Conservation (phyloP, 2,329 filamentous ascomycete genomes). For the Paraphoma sp. region DNA sequence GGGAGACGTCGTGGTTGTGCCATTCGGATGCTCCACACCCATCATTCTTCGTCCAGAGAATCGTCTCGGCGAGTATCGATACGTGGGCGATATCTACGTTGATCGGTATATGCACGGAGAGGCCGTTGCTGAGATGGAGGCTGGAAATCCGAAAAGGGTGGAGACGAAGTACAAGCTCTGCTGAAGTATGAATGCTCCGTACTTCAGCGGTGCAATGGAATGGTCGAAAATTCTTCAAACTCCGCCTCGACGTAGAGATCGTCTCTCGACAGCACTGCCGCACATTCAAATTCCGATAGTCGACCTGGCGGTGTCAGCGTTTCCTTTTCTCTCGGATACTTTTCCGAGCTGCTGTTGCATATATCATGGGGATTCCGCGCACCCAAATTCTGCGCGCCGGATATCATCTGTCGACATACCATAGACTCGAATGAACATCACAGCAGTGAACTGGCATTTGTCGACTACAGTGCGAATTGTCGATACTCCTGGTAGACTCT, state of each 20-base stretch:
- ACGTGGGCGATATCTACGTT: constrained; percentile 46
- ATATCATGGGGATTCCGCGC: not conserved
- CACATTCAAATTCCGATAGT: not conserved
- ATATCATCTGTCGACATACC: not conserved
- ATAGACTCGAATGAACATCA: not conserved
- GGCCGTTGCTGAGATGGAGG: constrained; percentile 26
- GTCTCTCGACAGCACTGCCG: not conserved
- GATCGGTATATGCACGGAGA: constrained; percentile 46
- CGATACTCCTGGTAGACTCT: not conserved
- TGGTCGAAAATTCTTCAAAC: no score
- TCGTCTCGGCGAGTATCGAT: constrained; percentile 28
- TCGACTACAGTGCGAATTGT: no score
- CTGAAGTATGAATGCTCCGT: not conserved
- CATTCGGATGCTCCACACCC: constrained; percentile 46
- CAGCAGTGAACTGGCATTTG: not conserved
- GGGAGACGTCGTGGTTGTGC: constrained; percentile 43
- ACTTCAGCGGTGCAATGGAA: no score
- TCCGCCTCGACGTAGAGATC: not conserved
- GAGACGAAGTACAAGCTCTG: constrained; percentile 2
- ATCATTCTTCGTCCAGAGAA: constrained; percentile 39
- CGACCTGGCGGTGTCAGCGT: not conserved
- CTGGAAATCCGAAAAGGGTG: not conserved
- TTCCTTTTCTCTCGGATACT: not conserved
- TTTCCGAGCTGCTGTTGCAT: not conserved
- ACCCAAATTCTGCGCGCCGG: not conserved